Conservation (phyloP, 352 stramenopile species). For the Globisporangium perplexum region DNA sequence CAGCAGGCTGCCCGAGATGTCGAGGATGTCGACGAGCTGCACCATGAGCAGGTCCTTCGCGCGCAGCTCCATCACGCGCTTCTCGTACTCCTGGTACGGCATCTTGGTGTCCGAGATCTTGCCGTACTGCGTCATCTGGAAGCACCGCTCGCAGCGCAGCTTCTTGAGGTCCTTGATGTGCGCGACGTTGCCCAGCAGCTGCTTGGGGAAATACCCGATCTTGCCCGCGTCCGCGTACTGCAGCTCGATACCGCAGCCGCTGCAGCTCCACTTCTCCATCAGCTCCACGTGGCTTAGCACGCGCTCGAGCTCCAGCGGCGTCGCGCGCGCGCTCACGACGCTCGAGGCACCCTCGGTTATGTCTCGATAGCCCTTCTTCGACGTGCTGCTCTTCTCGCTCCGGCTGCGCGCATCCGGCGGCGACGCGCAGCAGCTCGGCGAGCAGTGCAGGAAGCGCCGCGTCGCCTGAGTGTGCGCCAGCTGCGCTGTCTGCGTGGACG, state of each 20-base stretch:
- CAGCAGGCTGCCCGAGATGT: conserved; percentile 87
- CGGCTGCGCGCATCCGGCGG: conserved; percentile 2
- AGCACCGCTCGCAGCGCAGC: conserved; percentile 82
- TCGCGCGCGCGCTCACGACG: conserved; percentile 1
- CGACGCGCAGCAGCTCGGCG: conserved; percentile 11
- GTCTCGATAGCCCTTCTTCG: too few species aligned
- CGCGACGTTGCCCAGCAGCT: conserved; percentile 53
- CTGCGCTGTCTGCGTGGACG: neutral
- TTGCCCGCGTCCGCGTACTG: conserved; percentile 57
- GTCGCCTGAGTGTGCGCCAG: neutral
- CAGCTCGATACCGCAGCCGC: conserved; percentile 74
- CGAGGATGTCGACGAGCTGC: conserved; percentile 90
- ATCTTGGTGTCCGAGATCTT: conserved; percentile 83
- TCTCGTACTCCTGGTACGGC: conserved; percentile 85
- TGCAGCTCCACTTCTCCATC: conserved; percentile 84
- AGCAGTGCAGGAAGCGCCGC: conserved; percentile 8
- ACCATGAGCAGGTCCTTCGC: conserved; percentile 88
- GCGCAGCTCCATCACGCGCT: conserved; percentile 79
- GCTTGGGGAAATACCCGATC: conserved; percentile 66
- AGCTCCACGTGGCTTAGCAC: conserved; percentile 68
- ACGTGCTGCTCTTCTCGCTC: neutral
- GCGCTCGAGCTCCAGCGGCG: conserved; percentile 41
- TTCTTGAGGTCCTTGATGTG: conserved; percentile 71
- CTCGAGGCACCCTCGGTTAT: too few species aligned
- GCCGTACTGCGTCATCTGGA: conserved; percentile 83